Base-by-base conservation (phyloP, 129 eudicot species). In the Daucus carota region DNA sequence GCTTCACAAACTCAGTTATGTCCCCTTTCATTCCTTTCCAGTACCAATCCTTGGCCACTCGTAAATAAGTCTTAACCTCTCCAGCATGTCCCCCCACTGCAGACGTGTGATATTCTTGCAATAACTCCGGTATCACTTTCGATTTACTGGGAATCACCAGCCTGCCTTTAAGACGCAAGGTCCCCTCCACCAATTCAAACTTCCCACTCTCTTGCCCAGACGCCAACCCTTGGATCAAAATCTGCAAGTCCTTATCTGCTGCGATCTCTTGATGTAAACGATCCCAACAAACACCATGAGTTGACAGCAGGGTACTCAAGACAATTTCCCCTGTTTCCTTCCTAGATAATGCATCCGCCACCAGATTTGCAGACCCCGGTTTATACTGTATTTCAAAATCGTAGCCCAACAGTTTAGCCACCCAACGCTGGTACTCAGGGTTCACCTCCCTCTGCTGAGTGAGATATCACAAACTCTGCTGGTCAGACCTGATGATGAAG, bases 381-480 rank as follows among this genome's bases (percentile, higher is more conserved):
- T 65, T 82, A 22, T 78, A 82, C 0, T n/a, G 28, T 1, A 75
- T 75, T 6, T 44, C 54, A 48, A 54, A 83, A 3, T 36, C 47
- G 18, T 26, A 40, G 0, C 83, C 83, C 0, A 79, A 2, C 0
- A 83, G 40, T 20, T 83, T 75, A 0, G 71, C 31, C 0, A 75
- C 5, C 69, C 59, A 75, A 8, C 36, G 44, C 17, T 75, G 80
- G 28, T 83, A 70, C 4, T 31, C 15, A 0, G 70, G 32, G 0
- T 71, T 44, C 0, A 70, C 10, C 0, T 79, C 29, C 41, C 6
- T 38, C 31, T 12, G 12, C 17, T 83, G 75, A 1, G 42, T 57
- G 2, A 65, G 28, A 0, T 79, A 34, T 47, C 29, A 33, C 26
- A 78, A 36, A n/a, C 59, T 45, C 4, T 44, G 48, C 0, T 78